Base-by-base conservation (phyloP, 108 stramenopile genomes). In the Skeletonema grethae region DNA sequence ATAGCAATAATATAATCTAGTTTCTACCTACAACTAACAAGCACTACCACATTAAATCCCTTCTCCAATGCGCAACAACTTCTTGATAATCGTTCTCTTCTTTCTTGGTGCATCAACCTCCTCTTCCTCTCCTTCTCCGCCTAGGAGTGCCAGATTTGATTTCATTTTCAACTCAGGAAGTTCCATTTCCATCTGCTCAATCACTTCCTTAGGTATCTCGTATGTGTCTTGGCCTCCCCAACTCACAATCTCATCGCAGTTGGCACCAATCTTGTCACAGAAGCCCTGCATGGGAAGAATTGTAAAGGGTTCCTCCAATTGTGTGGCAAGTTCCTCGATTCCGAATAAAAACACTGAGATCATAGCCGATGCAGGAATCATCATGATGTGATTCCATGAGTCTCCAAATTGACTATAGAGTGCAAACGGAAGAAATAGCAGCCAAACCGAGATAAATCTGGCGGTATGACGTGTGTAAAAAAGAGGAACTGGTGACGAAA, bases 231-330 rank as follows among this genome's bases (percentile, higher is more conserved):
- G 57, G 11, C 57, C 57, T 28, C 2, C 48, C 82, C 83, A 87
- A 24, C 76, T 61, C 3, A 79, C 68, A 70, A 87, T 87, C 45
- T 87, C 86, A 18, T 68, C 77, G 67, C 86, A 87, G 76, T 80
- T 81, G 39, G 36, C 43, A 20, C 41, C 58, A 68, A 87, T 87
- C 61, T 84, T 84, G 70, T 88, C 87, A 39, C 87, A 85, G 67
- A 85, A 88, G 22, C 71, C 79, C 58, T 85, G 87, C 84, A 88
- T 85, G 31, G 90, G 90, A 8, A 90, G 67, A 35, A 90, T 82
- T 11, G 85, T 87, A 48, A 90, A 90, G 10, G 89, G 89, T 46
- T 90, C 89, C 71, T 90, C 89, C 31, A 90, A 48, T 63, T 90
- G 89, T 10, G 85, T 86, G 2, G 71, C 86, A 35, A 89, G 61